A percentile compares a stretch with the other conserved stretches of the same genome.
Conservation (phyloP, 805 yeast species). For the Jamesozyma gamospora region DNA sequence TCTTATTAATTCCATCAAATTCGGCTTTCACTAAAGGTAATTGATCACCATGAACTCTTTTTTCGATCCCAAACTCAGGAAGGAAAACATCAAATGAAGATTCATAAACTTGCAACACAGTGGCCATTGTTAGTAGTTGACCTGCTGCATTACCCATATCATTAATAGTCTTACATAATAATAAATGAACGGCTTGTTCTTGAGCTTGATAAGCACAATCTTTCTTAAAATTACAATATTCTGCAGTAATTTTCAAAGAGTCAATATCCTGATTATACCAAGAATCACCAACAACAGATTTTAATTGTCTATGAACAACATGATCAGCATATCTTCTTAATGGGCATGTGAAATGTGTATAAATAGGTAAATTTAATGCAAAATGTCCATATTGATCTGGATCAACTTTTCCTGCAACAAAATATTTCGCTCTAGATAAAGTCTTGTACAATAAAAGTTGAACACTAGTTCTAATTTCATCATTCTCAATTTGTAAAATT, state of each 20-base stretch:
- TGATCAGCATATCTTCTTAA: slow-evolving; percentile 85
- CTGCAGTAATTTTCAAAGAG: slow-evolving; percentile 69
- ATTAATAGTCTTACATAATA: slow-evolving; percentile 74
- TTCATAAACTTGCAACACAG: slow-evolving; percentile 87
- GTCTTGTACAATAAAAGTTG: slow-evolving; percentile 76
- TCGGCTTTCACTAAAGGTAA: slow-evolving; percentile 88
- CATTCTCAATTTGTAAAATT: slow-evolving; percentile 52
- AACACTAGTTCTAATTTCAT: slow-evolving; percentile 55
- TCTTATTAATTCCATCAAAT: slow-evolving; percentile 57
- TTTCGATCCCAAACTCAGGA: slow-evolving; percentile 91
- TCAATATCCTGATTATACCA: slow-evolving; percentile 49
- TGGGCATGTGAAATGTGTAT: slow-evolving; percentile 92
- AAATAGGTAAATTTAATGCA: slow-evolving; percentile 70
- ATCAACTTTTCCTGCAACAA: slow-evolving; percentile 79
- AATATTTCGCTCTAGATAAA: slow-evolving; percentile 77
- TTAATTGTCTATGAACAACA: slow-evolving; percentile 86
- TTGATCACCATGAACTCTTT: slow-evolving; percentile 95
- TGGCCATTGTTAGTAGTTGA: slow-evolving; percentile 74
- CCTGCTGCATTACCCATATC: slow-evolving; percentile 65
- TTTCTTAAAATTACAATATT: slow-evolving; percentile 89
- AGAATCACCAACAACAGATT: slow-evolving; percentile 41
- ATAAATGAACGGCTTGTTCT: slow-evolving; percentile 85
- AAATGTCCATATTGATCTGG: slow-evolving; percentile 72
- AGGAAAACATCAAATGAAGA: slow-evolving; percentile 88
- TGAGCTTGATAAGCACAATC: slow-evolving; percentile 91